Base-by-base conservation (phyloP, 2,329 filamentous ascomycete genomes). In the Microdochium nivale region DNA sequence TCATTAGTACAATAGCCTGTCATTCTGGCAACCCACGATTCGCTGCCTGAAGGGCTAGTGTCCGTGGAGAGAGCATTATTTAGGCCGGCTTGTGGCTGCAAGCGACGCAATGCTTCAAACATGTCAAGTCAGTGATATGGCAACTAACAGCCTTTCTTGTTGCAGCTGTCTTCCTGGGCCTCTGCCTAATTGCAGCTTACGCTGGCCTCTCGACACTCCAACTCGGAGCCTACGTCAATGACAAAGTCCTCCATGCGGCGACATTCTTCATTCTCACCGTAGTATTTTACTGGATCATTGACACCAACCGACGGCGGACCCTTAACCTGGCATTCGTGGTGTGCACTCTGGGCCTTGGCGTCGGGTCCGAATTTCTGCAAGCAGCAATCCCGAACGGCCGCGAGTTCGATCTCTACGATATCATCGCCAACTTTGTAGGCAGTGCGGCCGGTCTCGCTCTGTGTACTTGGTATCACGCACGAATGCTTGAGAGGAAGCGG, bases 211-310 rank as follows among this genome's bases (percentile, higher is more conserved):
- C 88, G 30, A 73, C 78, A 37, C 65, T 83, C 51, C 78, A 83
- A 57, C 62, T 81, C 59, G 71, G 71, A 55, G 60, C 70, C 55
- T 67, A 77, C 62, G 79, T 92, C 66, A 90, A 95, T 74, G 91
- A 96, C 78, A 97, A 99, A 70, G 74, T 87, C 62, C 79, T 97
- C 25, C 94, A 97, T 70, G 78, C 88, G 60, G 55, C 90, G 53
- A 91, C 88, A 61, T 97, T 99, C 75, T 96, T 97, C 77, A 66
- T 89, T 58, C 79, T 99, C 50, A 96, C 92, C 16, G 70, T 88
- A 57, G 73, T 80, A 59, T 97, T 97, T 78, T 99, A 99, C 81
- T 99, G 94, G 90, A 88, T 96, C 65, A 72, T 96, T 61, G 94
- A 99, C 67, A 95, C 90, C 50, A 87, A 84, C 56, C 88, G 94